Base-by-base conservation (phyloP, 2,329 filamentous ascomycete genomes). In the Phoma sp. region DNA sequence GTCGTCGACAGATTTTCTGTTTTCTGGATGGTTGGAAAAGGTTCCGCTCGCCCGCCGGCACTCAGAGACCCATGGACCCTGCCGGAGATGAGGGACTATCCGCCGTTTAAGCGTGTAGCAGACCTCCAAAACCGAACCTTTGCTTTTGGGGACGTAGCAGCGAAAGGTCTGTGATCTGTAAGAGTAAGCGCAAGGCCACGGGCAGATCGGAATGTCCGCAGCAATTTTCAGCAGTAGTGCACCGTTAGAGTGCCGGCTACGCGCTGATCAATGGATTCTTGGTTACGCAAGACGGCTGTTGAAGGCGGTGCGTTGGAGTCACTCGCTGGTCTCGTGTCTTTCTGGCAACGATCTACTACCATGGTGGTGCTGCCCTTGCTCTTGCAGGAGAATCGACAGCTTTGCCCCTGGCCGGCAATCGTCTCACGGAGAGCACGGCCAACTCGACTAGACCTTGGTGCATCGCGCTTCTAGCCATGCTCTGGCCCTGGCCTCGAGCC, bases 141-240 rank as follows among this genome's bases (percentile, higher is more conserved):
- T 30, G 43, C 4, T 22, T 13, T 29, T n/a, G 18, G 18, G 18
- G 18, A 18, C 18, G 18, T 18, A 29, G 1, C 27, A 29, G 9
- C 14, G 4, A 30, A 36, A 32, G 35, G 38, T 8, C 27, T 9
- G 38, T 10, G 29, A 7, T 9, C 24, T 25, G 32, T n/a, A 3
- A 18, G 18, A 18, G 1, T 18, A 2, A 1, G 30, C 36, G 24
- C 35, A 36, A 53, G 23, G 57, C 45, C 13, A 41, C 53, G 36
- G 55, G 43, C 65, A 58, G 61, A 64, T 68, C 65, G 62, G 64
- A 61, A 55, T 39, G 25, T 23, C 36, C 23, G 52, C 60, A 60
- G 65, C 60, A 59, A 46, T 57, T 57, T 39, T 29, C 35, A 30
- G 52, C 56, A 56, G 54, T 57, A 54, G 57, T 58, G 55, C 46